Evolutionary conservation across 805 yeast genomes (phyloP), one percentile per base, ranked within the genome.

Genomic region (Phaffomyces thermotolerans): DNA sequence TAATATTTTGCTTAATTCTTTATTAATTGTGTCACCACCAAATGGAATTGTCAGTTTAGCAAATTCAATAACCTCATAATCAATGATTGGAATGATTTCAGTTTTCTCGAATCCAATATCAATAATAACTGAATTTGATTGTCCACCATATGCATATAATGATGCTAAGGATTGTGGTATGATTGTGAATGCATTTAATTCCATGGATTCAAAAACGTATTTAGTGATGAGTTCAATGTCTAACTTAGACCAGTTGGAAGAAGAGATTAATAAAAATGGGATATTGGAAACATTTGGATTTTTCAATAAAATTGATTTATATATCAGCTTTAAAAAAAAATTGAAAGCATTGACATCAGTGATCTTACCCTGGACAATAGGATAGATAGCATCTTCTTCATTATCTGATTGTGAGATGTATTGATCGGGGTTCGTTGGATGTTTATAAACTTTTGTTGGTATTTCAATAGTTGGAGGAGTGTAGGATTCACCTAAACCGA

Each of bases 1-100:
- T 48, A 88, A 69, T n/a, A 70, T 45, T 43, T 67, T 64, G 14
- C 62, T 48, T 42, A 91, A 64, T 12, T 66, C 67, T 18, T 68
- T 62, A 53, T 85, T 85, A 33, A 91, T 82, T 25, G 66, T 58
- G 14, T 65, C 51, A 2, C 95, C 90, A 12, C 99, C 99, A 13
- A 56, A 52, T 1, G 66, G 62, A 25, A 81, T 57, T 13, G 69
- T 64, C 29, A 63, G 62, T 27, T 72, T 66, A 4, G 88, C 81
- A 50, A 76, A 76, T 27, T 72, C 70, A 42, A 81, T 65, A 6
- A 77, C 72, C 45, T 80, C 79, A 54, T 77, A 87, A 49, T 85
- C 93, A 27, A 84, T 63, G n/a, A 91, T 76, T 3, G 96, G 93
- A 12, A 81, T 71, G 22, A 91, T 70, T 58, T 88, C 95, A 3